phyloP scores from a whole-genome alignment of 2,329 filamentous ascomycete genomes.

The Ophiocordyceps polyrhachis-furcata region DNA sequence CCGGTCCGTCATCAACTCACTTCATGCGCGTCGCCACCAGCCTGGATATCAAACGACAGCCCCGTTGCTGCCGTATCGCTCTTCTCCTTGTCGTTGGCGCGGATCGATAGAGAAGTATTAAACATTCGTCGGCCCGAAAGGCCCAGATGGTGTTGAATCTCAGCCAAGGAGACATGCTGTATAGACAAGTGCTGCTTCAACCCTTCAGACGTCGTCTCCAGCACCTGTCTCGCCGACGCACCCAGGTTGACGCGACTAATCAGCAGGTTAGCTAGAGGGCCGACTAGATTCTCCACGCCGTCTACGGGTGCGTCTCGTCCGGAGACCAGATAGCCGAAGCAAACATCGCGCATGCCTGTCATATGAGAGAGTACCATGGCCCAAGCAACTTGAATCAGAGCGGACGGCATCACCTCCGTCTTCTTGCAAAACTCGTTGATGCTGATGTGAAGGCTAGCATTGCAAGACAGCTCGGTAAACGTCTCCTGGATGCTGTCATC shows the following conservation, averaged over 20 bases:
- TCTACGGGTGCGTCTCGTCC: slow-evolving; percentile 31
- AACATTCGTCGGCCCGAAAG: slow-evolving; percentile 9
- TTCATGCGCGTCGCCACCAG: slow-evolving; percentile 5
- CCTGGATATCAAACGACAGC: slow-evolving; percentile 1
- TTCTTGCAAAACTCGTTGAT: slow-evolving; percentile 15
- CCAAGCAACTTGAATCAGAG: slow-evolving; percentile 32
- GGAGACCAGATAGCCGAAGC: slow-evolving; percentile 34
- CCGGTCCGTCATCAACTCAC: neutral
- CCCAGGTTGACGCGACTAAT: slow-evolving; percentile 24
- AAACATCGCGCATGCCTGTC: slow-evolving; percentile 25
- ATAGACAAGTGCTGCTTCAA: slow-evolving; percentile 26
- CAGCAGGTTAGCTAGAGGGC: slow-evolving; percentile 36
- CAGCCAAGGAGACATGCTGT: slow-evolving; percentile 29
- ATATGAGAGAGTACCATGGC: slow-evolving; percentile 28
- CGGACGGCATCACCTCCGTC: slow-evolving; percentile 26
- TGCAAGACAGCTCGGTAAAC: slow-evolving; percentile 1
- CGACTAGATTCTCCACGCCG: slow-evolving; percentile 27
- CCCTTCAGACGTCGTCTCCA: slow-evolving; percentile 24
- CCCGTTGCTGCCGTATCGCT: neutral
- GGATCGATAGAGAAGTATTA: slow-evolving; percentile 15
- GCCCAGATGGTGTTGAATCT: slow-evolving; percentile 19
- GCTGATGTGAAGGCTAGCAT: neutral
- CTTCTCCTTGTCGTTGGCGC: slow-evolving; percentile 5
- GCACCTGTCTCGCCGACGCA: slow-evolving; percentile 12
- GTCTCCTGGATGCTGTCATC: neutral